These are phyloP conservation scores for Juncus effusus DNA, from an alignment of 176 grass and related monocot species.

Conservation along the genomic window DNA sequence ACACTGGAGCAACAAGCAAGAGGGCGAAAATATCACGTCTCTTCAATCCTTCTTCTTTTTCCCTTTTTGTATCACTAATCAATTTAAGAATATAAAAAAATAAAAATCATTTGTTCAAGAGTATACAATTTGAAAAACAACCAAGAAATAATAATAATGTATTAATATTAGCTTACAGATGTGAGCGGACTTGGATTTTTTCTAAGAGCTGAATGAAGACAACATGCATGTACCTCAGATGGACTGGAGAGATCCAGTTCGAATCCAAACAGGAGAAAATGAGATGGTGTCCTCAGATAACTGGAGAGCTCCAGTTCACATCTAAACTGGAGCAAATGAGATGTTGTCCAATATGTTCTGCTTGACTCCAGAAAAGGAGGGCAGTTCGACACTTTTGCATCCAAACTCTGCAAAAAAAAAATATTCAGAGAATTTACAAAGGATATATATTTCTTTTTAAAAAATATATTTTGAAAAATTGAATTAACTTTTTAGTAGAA, in stretches of 20 bases:
- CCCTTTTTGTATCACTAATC: slow-evolving; percentile 67
- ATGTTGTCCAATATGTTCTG: slow-evolving; percentile 77
- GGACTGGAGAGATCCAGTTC: no score
- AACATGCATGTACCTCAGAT: slow-evolving; percentile 82
- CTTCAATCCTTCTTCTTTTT: slow-evolving; percentile 94
- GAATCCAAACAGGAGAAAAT: background rate
- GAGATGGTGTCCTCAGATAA: background rate
- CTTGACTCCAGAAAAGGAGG: slow-evolving; percentile 78
- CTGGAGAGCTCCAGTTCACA: slow-evolving; percentile 95
- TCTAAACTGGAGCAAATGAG: slow-evolving; percentile 79
- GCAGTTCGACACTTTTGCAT: slow-evolving; percentile 83
- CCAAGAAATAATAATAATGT: slow-evolving; percentile 4
- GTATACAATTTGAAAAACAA: no score
- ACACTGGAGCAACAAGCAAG: slow-evolving; percentile 75
- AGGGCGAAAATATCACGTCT: slow-evolving; percentile 55
- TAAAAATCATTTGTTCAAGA: background rate
- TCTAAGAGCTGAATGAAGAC: slow-evolving; percentile 69
- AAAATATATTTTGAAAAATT: no score
- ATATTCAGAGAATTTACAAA: no score
- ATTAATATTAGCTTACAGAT: slow-evolving; percentile 55
- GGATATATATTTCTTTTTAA: no score
- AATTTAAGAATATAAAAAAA: slow-evolving; percentile 20
- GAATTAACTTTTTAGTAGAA: no score
- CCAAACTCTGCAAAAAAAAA: slow-evolving; percentile 46
- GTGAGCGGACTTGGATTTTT: slow-evolving; percentile 71